Base-by-base conservation (phyloP, 768 basidiomycete species). In the Podaxis sp. region DNA sequence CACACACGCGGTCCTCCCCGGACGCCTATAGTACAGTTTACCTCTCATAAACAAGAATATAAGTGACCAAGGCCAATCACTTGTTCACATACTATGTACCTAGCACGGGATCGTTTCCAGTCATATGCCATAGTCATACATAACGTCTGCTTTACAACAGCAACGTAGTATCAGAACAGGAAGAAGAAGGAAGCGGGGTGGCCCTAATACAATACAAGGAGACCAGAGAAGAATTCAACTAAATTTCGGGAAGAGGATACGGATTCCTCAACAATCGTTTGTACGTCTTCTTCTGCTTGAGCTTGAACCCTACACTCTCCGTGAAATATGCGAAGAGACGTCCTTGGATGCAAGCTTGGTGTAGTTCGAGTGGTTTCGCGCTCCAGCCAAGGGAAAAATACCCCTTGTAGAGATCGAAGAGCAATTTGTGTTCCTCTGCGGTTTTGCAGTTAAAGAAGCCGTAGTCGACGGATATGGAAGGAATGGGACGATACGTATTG, bases 401-500 rank as follows among this genome's bases (percentile, higher is more conserved):
- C n/a, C 56, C 56, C 38, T 62, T 72, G 70, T 80, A 80, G 4
- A 74, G 50, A 2, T 66, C 70, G 49, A 71, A 74, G 57, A 80
- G 66, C 30, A 68, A 63, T 33, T 66, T 51, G 11, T 56, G 52
- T 50, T 78, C 76, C 22, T 58, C 66, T 15, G 62, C 64, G 15
- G 63, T 66, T 38, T 58, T 66, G 65, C 78, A 79, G 58, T 76
- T 76, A 10, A 58, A 56, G 63, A 76, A 79, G 10, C 79, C 78
- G 36, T 78, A 79, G 66, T 79, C 76, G 26, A 60, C 68, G 1
- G 7, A 2, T 4, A 71, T 59, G 4, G 70, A 24, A 66, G 7
- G 68, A 4, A 37, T 30, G 17, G 67, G 53, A 20, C 10, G 11
- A 24, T 60, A 46, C 2, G n/a, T 46, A n/a, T 11, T 33, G 63